Evolutionary conservation across 495 filamentous ascomycete genomes (phyloP), one percentile per base, ranked within the genome.

Genomic region (Talaromyces nanjingensis): DNA sequence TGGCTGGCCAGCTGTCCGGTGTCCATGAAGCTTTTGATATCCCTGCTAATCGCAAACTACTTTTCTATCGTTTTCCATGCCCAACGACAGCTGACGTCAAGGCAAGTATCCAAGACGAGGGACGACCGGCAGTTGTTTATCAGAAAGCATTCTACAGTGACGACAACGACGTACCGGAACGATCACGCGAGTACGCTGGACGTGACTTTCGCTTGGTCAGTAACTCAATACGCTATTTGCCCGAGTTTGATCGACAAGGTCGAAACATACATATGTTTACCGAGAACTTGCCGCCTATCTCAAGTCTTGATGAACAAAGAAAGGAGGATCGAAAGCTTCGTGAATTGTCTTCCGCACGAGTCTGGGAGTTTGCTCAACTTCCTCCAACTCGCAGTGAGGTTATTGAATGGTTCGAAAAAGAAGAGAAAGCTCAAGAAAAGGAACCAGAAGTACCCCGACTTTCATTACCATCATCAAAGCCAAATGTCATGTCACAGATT

Each of bases 111-210:
- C 53, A 69, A 65, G 63, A 69, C n/a, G 66, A 73, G 63, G 75
- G 70, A 18, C 72, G 77, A 11, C 81, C 81, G 65, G 75, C 79
- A 52, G 79, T 90, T 24, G 82, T 97, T 55, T 96, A 97, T 66
- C 90, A 91, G 70, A 89, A 92, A 69, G 87, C 93, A 16, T 92
- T 88, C 68, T 98, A 97, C 69, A 89, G 91, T 65, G 79, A 91
- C n/a, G 90, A 93, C 60, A 80, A 75, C 61, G 94, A 98, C 75
- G 90, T 97, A 3, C 96, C 96, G 7, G 83, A 89, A 39, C 83
- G 86, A 59, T 72, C 82, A 11, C 81, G 91, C 56, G 91, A 96
- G 75, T 98, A 97, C 73, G 96, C 89, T 8, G 93, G 93, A 18
- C 86, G 85, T 66, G 91, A 96, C 66, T 97, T 96, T 71, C 89